These are phyloP conservation scores for Biancaea sappan DNA, from an alignment of 306 rosid species.

Conservation along the genomic window DNA sequence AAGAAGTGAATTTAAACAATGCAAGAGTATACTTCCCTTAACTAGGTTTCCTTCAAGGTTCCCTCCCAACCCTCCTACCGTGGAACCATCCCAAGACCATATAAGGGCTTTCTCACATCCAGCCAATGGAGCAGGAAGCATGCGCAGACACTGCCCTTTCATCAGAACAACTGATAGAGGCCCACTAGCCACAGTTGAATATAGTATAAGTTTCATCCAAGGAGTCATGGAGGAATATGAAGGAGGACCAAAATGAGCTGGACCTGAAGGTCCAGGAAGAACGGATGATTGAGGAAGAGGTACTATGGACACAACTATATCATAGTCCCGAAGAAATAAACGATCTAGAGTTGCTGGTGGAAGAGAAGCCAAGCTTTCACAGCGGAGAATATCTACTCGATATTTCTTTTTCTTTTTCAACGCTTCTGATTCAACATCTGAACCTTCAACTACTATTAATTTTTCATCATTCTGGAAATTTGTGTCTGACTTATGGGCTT, in stretches of 20 bases:
- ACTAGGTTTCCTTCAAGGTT: constrained; percentile 85
- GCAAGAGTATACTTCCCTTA: constrained; percentile 81
- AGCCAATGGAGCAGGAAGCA: constrained; percentile 96
- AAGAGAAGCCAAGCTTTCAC: constrained; percentile 97
- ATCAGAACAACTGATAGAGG: constrained; percentile 89
- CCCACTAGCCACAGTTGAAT: constrained; percentile 76
- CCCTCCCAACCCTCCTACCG: constrained; percentile 85
- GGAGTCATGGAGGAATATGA: constrained; percentile 92
- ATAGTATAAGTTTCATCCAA: constrained; percentile 96
- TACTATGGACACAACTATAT: constrained; percentile 83
- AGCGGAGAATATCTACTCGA: constrained; percentile 87
- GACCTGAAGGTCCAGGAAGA: constrained; percentile 86
- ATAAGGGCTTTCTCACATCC: constrained; percentile 93
- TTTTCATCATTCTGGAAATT: constrained; percentile 47
- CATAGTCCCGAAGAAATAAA: constrained; percentile 90
- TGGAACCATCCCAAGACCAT: constrained; percentile 96
- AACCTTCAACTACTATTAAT: constrained; percentile 47
- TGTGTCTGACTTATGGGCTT: constrained; percentile 42
- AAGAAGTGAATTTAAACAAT: constrained; percentile 86
- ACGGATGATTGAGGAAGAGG: constrained; percentile 89
- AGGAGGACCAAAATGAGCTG: constrained; percentile 95
- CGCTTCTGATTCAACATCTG: constrained; percentile 59
- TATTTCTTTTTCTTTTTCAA: constrained; percentile 65
- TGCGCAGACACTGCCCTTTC: constrained; percentile 90
- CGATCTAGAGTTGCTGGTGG: constrained; percentile 81